These are phyloP conservation scores for Mycosphaerella sp. DNA, from an alignment of 2,329 filamentous ascomycete species.

Conservation along the genomic window DNA sequence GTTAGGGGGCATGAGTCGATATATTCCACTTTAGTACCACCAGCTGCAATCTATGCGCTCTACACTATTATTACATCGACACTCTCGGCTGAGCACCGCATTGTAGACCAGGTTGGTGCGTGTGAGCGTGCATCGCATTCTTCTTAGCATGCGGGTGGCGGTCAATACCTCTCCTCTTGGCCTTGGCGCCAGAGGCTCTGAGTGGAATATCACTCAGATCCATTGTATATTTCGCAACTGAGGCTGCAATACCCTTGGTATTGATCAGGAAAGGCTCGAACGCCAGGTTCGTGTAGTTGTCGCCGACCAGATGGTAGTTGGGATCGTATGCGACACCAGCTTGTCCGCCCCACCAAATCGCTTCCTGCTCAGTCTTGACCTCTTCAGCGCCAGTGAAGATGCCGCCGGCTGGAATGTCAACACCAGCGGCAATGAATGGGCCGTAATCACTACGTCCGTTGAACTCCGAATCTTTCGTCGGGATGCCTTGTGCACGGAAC, in stretches of 20 bases:
- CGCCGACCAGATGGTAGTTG: constrained; percentile 51
- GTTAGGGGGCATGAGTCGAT: no score
- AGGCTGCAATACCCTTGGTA: constrained; percentile 7
- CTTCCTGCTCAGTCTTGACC: constrained; percentile 64
- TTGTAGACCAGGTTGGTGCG: constrained; percentile 10
- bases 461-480: constrained; percentile 66
- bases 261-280: constrained; percentile 50
- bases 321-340: constrained; percentile 49
- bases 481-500: constrained; percentile 56
- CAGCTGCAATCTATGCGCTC: not conserved
- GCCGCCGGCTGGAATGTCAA: constrained; percentile 61
- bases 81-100: constrained; percentile 10
- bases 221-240: constrained; percentile 8
- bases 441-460: constrained; percentile 76
- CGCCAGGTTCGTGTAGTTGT: constrained; percentile 50
- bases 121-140: constrained; percentile 8
- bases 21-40: no score
- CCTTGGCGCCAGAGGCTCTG: constrained; percentile 6
- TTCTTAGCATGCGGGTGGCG: constrained; percentile 14
- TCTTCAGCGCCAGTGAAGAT: constrained; percentile 73
- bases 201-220: constrained; percentile 8
- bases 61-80: not conserved
- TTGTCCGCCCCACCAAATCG: constrained; percentile 61
- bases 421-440: constrained; percentile 56
- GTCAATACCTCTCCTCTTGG: constrained; percentile 11